phyloP scores from a whole-genome alignment of 345 rosid species.

The Acer saccharum region DNA sequence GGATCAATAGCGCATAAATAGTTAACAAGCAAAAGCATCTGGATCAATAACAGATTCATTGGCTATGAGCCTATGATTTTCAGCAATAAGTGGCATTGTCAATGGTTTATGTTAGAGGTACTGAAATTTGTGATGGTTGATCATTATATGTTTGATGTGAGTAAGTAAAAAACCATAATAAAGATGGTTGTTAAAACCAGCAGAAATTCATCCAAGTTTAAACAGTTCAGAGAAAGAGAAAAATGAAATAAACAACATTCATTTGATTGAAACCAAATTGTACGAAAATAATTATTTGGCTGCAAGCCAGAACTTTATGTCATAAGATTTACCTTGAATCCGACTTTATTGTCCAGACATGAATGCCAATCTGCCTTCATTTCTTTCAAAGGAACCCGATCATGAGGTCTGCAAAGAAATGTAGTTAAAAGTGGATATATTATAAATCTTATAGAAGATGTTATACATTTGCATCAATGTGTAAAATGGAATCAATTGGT shows the following conservation, averaged over 20 bases:
- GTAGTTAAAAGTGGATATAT: constrained; percentile 8
- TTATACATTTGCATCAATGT: not conserved
- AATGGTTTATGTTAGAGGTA: not conserved
- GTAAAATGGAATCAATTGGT: not conserved
- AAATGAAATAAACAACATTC: not conserved
- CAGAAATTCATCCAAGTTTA: not conserved
- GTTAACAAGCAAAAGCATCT: not conserved
- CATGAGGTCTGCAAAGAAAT: constrained; percentile 78
- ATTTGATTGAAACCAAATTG: not conserved
- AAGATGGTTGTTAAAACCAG: constrained; percentile 1
- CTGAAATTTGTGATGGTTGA: not conserved
- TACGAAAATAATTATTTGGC: constrained; percentile 7
- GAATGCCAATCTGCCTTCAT: constrained; percentile 99
- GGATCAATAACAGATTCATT: not conserved
- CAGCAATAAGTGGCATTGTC: not conserved
- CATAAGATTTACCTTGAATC: constrained; percentile 70
- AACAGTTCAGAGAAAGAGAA: not conserved
- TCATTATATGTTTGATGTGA: not conserved
- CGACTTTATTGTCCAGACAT: constrained; percentile 85
- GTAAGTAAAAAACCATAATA: not conserved
- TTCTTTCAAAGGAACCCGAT: constrained; percentile 84
- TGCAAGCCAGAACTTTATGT: constrained; percentile 7
- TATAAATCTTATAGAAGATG: not conserved
- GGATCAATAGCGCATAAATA: not conserved
- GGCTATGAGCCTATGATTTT: no score